Evolutionary conservation across 2,329 filamentous ascomycete genomes (phyloP).

Genomic region (Neurospora sp.): DNA sequence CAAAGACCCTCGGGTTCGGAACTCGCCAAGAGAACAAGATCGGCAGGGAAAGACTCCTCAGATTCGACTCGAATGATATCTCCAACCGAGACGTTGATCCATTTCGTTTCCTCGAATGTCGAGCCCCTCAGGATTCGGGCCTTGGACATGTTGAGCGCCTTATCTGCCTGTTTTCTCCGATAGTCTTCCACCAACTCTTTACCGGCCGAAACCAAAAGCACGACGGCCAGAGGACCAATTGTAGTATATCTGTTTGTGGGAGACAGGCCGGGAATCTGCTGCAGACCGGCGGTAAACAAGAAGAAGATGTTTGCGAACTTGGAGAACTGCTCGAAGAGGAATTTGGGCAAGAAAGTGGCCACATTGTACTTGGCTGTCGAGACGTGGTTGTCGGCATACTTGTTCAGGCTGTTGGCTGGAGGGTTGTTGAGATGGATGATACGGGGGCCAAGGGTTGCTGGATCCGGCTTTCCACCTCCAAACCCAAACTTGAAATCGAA

Average conservation of each 20-base stretch:
- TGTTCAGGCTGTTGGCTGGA: conserved; percentile 78
- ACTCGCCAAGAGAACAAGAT: conserved; percentile 83
- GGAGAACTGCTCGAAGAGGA: conserved; percentile 95
- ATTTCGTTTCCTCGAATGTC: conserved; percentile 76
- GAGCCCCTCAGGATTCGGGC: conserved; percentile 76
- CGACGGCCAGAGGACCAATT: conserved; percentile 84
- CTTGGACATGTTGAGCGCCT: conserved; percentile 77
- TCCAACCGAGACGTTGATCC: conserved; percentile 88
- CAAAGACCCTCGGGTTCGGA: conserved; percentile 96
- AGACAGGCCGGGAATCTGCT: conserved; percentile 91
- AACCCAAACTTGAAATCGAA: conserved; percentile 90
- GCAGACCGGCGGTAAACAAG: conserved; percentile 88
- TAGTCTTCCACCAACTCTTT: conserved; percentile 95
- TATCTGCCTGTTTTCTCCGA: conserved; percentile 79
- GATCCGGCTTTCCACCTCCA: conserved; percentile 73
- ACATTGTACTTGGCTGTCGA: conserved; percentile 97
- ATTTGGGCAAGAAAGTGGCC: conserved; percentile 89
- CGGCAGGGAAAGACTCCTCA: conserved; percentile 89
- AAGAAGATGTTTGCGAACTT: conserved; percentile 99
- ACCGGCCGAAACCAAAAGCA: conserved; percentile 85
- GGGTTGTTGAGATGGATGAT: conserved; percentile 96
- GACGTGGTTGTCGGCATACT: conserved; percentile 92
- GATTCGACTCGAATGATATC: conserved; percentile 91
- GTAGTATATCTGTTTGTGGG: conserved; percentile 95
- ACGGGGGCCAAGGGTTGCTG: conserved; percentile 80